These are phyloP conservation scores for Lactarius indigo DNA, from an alignment of 768 basidiomycete species.

Conservation along the genomic window DNA sequence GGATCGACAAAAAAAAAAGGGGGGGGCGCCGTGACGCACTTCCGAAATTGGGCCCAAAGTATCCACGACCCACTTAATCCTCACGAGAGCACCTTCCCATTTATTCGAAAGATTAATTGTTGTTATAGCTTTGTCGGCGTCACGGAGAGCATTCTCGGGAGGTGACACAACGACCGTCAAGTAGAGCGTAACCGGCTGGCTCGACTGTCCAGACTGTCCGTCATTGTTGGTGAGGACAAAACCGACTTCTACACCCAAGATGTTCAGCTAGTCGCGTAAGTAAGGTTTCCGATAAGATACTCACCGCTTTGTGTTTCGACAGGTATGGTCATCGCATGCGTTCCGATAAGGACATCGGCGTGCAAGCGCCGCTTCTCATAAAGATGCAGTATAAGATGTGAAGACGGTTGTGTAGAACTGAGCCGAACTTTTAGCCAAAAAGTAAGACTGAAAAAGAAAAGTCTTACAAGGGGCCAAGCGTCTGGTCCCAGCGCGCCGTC, in stretches of 20 bases:
- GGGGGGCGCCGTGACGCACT: too few relatives aligned
- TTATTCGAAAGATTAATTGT: too few relatives aligned
- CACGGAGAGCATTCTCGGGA: not conserved
- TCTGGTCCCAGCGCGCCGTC: not conserved
- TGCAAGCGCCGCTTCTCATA: not conserved
- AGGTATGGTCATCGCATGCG: not conserved
- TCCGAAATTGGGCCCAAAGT: too few relatives aligned
- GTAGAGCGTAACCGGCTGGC: not conserved
- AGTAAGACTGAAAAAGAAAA: not conserved
- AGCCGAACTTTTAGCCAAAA: not conserved
- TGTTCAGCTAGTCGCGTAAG: not conserved
- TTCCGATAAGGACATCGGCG: not conserved
- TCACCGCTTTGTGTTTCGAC: not conserved
- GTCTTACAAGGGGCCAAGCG: not conserved
- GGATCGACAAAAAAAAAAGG: too few relatives aligned
- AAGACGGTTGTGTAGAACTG: not conserved
- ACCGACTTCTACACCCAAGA: not conserved
- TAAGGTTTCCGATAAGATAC: not conserved
- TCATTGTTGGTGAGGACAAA: not conserved
- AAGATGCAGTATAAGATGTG: not conserved
- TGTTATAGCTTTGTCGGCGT: too few relatives aligned
- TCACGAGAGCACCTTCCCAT: too few relatives aligned
- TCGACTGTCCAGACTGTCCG: not conserved
- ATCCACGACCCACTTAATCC: too few relatives aligned
- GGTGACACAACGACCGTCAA: not conserved